A percentile compares a stretch with the other conserved stretches of the same genome.
Conservation (phyloP, 2,329 filamentous ascomycete species). For the Alternaria triticimaculans region DNA sequence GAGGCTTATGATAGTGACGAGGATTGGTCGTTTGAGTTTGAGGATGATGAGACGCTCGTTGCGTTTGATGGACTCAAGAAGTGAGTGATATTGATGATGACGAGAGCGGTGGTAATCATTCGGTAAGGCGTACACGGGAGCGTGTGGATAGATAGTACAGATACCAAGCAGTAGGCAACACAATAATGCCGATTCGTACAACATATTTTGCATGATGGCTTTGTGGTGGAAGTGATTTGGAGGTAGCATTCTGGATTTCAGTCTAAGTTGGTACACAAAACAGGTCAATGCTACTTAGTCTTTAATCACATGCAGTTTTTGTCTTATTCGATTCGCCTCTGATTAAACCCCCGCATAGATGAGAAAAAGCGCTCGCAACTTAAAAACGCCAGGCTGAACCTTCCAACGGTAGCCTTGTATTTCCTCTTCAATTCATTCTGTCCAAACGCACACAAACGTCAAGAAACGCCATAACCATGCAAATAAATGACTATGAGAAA, state of each 20-base stretch:
- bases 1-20: slow-evolving; percentile 16
- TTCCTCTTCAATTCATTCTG: not conserved
- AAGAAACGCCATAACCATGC: not conserved
- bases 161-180: slow-evolving; percentile 17
- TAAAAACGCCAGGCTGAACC: not conserved
- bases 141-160: slow-evolving; percentile 3
- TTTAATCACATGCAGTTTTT: not conserved
- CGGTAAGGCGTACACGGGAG: not conserved
- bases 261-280: not conserved
- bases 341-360: not conserved
- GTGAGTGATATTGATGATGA: not conserved
- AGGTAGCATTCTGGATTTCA: not conserved
- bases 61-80: not conserved
- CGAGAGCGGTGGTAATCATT: slow-evolving; percentile 6
- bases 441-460: not conserved
- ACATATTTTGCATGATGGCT: not conserved
- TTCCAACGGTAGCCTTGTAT: not conserved
- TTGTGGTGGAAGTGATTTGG: not conserved
- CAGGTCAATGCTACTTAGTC: not conserved
- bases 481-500: not conserved
- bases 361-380: not conserved
- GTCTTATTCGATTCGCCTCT: not conserved
- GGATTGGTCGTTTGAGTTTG: slow-evolving; percentile 10
- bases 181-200: not conserved
- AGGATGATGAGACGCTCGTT: slow-evolving; percentile 4